Percentiles rank a stretch among this genome's conserved stretches.
Evolutionary conservation across 352 stramenopile genomes (phyloP).

Genomic region (Halophytophthora polymorphica): DNA sequence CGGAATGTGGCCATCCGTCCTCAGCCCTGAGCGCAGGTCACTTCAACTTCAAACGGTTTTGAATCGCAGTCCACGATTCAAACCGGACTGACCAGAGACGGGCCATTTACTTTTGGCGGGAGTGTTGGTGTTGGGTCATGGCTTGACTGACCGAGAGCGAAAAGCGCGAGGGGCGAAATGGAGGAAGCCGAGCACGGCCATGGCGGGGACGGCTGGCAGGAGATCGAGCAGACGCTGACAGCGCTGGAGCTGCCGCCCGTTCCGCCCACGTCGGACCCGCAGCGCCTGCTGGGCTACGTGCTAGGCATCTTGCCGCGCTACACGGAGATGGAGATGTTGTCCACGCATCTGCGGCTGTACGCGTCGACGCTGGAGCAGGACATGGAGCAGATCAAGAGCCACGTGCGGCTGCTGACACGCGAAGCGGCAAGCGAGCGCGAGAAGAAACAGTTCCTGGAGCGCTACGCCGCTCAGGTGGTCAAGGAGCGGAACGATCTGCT

Average conservation of each 20-base stretch:
- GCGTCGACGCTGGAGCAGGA: slow-evolving; percentile 70
- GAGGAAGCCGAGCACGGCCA: slow-evolving; percentile 5
- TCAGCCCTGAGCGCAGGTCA: slow-evolving; percentile 39
- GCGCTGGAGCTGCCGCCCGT: slow-evolving; percentile 53
- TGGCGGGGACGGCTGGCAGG: slow-evolving; percentile 38
- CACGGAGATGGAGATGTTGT: slow-evolving; percentile 80
- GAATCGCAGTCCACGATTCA: slow-evolving; percentile 27
- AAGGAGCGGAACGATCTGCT: slow-evolving; percentile 84
- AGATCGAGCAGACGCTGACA: slow-evolving; percentile 55
- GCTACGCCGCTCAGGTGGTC: slow-evolving; percentile 79
- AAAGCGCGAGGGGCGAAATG: slow-evolving; percentile 6
- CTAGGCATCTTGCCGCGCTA: slow-evolving; percentile 74
- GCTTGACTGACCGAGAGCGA: too few relatives aligned
- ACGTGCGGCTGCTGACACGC: slow-evolving; percentile 49
- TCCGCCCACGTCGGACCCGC: slow-evolving; percentile 69
- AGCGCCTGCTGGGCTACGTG: slow-evolving; percentile 73
- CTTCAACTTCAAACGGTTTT: slow-evolving; percentile 31
- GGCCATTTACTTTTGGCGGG: slow-evolving; percentile 8
- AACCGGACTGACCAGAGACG: too few relatives aligned
- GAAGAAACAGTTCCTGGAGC: slow-evolving; percentile 78
- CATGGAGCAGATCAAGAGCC: slow-evolving; percentile 65
- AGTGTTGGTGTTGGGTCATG: too few relatives aligned
- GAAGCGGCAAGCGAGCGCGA: slow-evolving; percentile 56
- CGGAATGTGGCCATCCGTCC: slow-evolving; percentile 5
- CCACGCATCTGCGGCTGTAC: slow-evolving; percentile 73